phyloP scores from a whole-genome alignment of 495 filamentous ascomycete genomes.

The Copromyces sp. region DNA sequence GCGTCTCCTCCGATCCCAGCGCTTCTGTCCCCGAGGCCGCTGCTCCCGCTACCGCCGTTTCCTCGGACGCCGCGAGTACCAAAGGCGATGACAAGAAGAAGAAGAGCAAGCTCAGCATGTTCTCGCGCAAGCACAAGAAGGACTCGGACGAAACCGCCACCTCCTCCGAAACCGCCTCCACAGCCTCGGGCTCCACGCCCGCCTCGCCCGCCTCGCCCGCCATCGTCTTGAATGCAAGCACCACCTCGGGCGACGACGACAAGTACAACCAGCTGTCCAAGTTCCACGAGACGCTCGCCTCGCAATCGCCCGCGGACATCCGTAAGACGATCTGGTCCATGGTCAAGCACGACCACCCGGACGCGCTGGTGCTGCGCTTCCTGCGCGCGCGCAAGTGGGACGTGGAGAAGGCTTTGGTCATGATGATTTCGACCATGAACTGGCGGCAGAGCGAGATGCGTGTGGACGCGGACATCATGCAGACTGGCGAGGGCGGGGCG shows the following conservation, averaged over 20 bases:
- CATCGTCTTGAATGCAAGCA: conserved; percentile 14
- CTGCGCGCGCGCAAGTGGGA: conserved; percentile 94
- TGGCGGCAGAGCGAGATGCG: conserved; percentile 77
- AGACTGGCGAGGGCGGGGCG: conserved; percentile 60
- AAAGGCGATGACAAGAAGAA: conserved; percentile 48
- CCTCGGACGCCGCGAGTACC: conserved; percentile 5
- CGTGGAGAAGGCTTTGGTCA: conserved; percentile 81
- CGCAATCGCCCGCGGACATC: conserved; percentile 65
- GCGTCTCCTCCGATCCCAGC: conserved; percentile 38
- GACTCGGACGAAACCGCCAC: conserved; percentile 33
- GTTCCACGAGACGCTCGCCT: conserved; percentile 69
- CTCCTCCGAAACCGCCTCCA: conserved; percentile 17
- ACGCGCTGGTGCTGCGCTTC: conserved; percentile 79
- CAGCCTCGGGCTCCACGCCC: not conserved
- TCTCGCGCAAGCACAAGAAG: conserved; percentile 50
- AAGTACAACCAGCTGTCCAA: conserved; percentile 88
- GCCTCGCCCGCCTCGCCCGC: conserved; percentile 1
- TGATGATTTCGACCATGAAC: conserved; percentile 88
- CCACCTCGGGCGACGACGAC: conserved; percentile 57
- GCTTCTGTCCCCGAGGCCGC: conserved; percentile 13
- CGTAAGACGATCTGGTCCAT: conserved; percentile 84
- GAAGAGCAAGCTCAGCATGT: conserved; percentile 57
- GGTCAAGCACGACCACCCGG: conserved; percentile 93
- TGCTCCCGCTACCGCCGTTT: conserved; percentile 13
- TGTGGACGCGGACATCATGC: conserved; percentile 80